Evolutionary conservation across 176 grass and related monocot species (phyloP), one percentile per base, ranked within the genome.

Genomic region (Rhynchospora tenuis): DNA sequence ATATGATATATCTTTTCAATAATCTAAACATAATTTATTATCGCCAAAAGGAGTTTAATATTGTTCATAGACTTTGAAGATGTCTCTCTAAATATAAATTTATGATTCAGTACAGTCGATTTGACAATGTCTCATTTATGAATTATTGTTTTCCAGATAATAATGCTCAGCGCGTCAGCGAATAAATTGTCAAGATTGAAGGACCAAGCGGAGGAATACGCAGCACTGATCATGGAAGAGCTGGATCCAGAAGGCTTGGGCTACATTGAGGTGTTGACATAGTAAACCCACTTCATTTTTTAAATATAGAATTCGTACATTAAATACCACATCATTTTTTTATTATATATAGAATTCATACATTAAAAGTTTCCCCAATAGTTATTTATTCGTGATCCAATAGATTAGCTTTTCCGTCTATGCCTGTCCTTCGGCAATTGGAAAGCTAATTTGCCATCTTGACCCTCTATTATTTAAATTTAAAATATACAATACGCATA

Each of bases 191-290:
- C 93, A 19, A 92, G 93, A 74, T 84, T 99, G 27, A 93, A 99
- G 73, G 97, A 99, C 66, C 97, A 99, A 65, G 97, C 97, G 6
- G 93, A 93, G 75, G 97, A 99, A 87, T 99, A 99, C 12, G 93
- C 97, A 15, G 97, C 97, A 16, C 61, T 99, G 31, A 99, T 99
- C 80, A 99, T 99, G 97, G 97, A 99, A 69, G 97, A 99, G 81
- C 87, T 99, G 72, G 97, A 99, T 78, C 93, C 93, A 54, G 97
- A 99, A 73, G 86, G 88, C 68, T 82, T 98, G 50, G 93, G 96
- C 3, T 98, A 98, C 44, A 98, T 98, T 13, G 92, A 95, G 90
- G 95, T 94, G 20, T 60, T 71, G 58, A 74, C 51, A 7, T 44
- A 67, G 12, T 74, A 74, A 74, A 74, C 71, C 46, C 71, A 52